Percentiles rank a stretch among this genome's conserved stretches.
phyloP scores from a whole-genome alignment of 441 rosid genomes.

The Pelargonium fulgidum region DNA sequence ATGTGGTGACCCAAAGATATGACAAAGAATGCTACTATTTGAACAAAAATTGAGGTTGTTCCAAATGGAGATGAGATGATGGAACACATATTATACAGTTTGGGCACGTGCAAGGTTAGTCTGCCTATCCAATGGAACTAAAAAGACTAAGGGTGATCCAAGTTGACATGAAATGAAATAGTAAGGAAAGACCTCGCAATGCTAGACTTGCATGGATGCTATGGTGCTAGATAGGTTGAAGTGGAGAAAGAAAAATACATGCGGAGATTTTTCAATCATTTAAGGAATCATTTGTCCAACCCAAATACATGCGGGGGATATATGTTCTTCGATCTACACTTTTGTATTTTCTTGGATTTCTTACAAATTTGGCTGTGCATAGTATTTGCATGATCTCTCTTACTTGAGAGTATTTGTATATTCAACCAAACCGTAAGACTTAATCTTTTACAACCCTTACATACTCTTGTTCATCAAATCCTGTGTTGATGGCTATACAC shows the following conservation, averaged over 20 bases:
- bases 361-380: slow-evolving; percentile 1
- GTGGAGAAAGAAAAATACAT: background rate
- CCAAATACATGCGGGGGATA: background rate
- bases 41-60: background rate
- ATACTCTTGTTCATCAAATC: background rate
- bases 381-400: background rate
- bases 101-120: background rate
- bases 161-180: too few relatives aligned
- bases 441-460: background rate
- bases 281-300: background rate
- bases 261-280: background rate
- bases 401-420: background rate
- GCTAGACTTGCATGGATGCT: background rate
- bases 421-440: background rate
- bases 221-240: background rate
- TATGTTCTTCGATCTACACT: background rate
- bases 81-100: background rate
- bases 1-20: background rate
- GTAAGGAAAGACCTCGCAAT: too few relatives aligned
- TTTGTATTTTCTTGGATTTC: background rate
- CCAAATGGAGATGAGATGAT: background rate
- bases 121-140: too few relatives aligned
- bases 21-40: background rate
- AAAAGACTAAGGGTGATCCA: too few relatives aligned
- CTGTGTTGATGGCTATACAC: background rate